These are phyloP conservation scores for Euphorbia lathyris DNA, from an alignment of 345 rosid genomes.

Conservation along the genomic window DNA sequence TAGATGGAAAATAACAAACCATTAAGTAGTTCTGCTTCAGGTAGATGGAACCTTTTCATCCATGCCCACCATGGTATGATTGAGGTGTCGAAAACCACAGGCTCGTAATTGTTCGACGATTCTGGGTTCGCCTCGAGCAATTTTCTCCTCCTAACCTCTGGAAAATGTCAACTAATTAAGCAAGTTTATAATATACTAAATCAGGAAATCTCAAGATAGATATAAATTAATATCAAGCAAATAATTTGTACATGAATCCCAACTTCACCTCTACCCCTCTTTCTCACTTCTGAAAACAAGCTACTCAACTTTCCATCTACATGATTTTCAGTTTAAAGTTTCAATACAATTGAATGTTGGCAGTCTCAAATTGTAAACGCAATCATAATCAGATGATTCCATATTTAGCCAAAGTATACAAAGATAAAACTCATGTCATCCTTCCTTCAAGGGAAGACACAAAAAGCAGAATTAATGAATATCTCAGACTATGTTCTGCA, in stretches of 20 bases:
- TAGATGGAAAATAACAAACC: constrained; percentile 39
- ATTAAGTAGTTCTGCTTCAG: constrained; percentile 85
- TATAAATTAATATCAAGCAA: constrained; percentile 1
- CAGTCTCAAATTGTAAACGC: not conserved
- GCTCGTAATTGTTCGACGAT: constrained; percentile 70
- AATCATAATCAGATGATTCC: not conserved
- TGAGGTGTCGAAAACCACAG: constrained; percentile 78
- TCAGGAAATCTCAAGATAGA: not conserved
- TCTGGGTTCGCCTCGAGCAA: constrained; percentile 81
- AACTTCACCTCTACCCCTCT: constrained; percentile 3
- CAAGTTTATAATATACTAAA: constrained; percentile 10
- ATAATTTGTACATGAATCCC: not conserved
- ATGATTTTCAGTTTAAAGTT: not conserved
- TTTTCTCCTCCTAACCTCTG: constrained; percentile 93
- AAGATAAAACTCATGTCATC: not conserved
- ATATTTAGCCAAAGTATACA: not conserved
- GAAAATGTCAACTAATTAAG: constrained; percentile 20
- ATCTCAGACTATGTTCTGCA: not conserved
- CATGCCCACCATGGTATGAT: constrained; percentile 96
- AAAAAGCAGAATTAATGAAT: not conserved
- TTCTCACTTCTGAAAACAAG: not conserved
- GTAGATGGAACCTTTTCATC: constrained; percentile 88
- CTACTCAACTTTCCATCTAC: not conserved
- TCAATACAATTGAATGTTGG: not conserved
- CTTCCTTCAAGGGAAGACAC: not conserved